Base-by-base conservation (phyloP, 768 basidiomycete genomes). In the Mycena kentingensis region DNA sequence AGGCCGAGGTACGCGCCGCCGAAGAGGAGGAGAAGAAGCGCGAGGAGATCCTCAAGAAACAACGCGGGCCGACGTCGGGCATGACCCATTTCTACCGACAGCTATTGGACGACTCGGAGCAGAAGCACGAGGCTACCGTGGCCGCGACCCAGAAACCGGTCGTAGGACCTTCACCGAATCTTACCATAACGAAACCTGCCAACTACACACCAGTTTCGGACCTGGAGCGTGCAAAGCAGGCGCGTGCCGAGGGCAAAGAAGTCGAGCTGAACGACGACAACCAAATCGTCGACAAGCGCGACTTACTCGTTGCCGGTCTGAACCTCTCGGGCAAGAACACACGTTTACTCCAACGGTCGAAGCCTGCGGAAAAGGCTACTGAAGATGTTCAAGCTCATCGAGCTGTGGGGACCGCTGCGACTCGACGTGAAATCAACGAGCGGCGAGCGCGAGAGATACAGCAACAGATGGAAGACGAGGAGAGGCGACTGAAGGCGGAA, bases 231-330 rank as follows among this genome's bases (percentile, higher is more conserved):
- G 92, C 89, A 21, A 79, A 69, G 37, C 61, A 79, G 37, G 92
- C 93, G 15, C 76, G 77, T 59, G 81, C 78, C 52, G 78, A 88
- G 63, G 95, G 94, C 21, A 89, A 89, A 67, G 78, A 84, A 11
- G 86, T 99, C 28, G 96, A 98, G 69, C 73, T 98, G 28, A 98
- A 98, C 68, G 96, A 98, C 68, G 95, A 98, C 62, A 95, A 94
- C 62, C 91, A 95, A 67, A 94, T 98, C 39, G 88, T 99, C 42
- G 97, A 99, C 73, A 94, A 95, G 65, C 86, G 95, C 50, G 91
- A 95, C 46, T 75, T 99, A 7, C 76, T 98, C 38, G 83, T 87
- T 19, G 95, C 96, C 4, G 97, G 97, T 2, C 73, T 99, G 50
- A 99, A 99, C 66, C 78, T 98, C 38, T 84, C 90, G 28, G 81